Evolutionary conservation across 2,329 filamentous ascomycete genomes (phyloP).

Genomic region (Fusarium subglutinans): DNA sequence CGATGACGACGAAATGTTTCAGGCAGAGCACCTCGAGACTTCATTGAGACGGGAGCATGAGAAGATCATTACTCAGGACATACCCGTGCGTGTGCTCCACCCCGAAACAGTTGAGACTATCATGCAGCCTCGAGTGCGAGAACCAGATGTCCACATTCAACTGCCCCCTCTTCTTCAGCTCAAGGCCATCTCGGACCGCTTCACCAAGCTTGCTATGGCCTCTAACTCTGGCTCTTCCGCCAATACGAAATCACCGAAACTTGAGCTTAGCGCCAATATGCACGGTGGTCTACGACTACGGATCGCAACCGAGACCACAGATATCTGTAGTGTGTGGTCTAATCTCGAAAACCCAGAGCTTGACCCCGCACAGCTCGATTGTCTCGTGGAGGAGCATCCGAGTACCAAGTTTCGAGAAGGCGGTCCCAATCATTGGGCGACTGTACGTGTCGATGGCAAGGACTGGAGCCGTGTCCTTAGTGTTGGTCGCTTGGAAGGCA

Average conservation of each 20-base stretch:
- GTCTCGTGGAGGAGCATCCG: constrained; percentile 80
- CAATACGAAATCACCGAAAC: constrained; percentile 65
- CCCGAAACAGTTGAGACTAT: constrained; percentile 88
- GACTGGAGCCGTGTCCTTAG: constrained; percentile 97
- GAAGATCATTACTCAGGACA: constrained; percentile 92
- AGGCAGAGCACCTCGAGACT: constrained; percentile 63
- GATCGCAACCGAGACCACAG: constrained; percentile 83
- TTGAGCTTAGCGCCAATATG: constrained; percentile 94
- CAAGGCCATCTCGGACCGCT: constrained; percentile 93
- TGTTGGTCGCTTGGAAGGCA: constrained; percentile 86
- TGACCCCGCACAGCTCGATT: constrained; percentile 78
- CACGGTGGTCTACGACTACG: constrained; percentile 84
- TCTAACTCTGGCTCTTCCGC: constrained; percentile 52
- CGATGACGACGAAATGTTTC: constrained; percentile 57
- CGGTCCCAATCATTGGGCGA: constrained; percentile 86
- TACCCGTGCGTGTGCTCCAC: constrained; percentile 91
- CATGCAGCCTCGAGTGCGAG: constrained; percentile 88
- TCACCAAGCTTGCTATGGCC: constrained; percentile 81
- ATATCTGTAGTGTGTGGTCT: constrained; percentile 86
- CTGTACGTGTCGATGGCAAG: constrained; percentile 87
- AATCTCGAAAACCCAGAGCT: constrained; percentile 88
- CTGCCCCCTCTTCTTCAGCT: constrained; percentile 87
- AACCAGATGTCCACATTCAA: constrained; percentile 93
- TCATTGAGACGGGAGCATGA: constrained; percentile 77
- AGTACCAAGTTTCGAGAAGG: constrained; percentile 80